Conservation (phyloP, 768 basidiomycete species). For the Rhodotorula kratochvilovae region DNA sequence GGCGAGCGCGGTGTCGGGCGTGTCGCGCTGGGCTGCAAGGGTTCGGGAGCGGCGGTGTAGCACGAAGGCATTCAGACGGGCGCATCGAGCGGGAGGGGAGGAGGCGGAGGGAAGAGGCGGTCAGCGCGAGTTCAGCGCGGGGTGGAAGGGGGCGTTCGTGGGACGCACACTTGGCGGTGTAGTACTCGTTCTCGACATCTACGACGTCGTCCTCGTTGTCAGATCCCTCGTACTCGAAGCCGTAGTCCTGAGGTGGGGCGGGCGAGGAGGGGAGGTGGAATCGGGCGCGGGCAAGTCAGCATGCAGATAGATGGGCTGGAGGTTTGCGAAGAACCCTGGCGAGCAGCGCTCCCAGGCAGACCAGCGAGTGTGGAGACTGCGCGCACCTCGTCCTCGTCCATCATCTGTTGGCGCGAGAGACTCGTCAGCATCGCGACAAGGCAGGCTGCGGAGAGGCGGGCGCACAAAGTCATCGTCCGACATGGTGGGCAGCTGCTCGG, state of each 20-base stretch:
- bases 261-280: neutral
- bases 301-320: rapidly evolving
- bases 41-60: too few relatives aligned
- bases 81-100: slow-evolving; percentile 45
- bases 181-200: slow-evolving; percentile 97
- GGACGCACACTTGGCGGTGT: slow-evolving; percentile 83
- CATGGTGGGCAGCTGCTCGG: slow-evolving; percentile 42
- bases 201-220: slow-evolving; percentile 73
- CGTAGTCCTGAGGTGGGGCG: slow-evolving; percentile 65
- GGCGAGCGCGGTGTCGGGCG: slow-evolving; percentile 82
- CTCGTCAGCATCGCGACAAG: slow-evolving; percentile 32
- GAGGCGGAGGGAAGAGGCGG: neutral
- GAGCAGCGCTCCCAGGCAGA: neutral
- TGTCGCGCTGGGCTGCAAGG: slow-evolving; percentile 53
- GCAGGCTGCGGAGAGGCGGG: neutral
- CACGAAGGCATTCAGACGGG: neutral
- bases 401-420: slow-evolving; percentile 39
- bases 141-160: neutral
- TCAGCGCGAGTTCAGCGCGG: neutral
- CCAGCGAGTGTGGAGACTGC: neutral
- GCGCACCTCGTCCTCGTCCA: slow-evolving; percentile 49
- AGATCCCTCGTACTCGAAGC: slow-evolving; percentile 90
- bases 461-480: slow-evolving; percentile 50
- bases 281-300: neutral
- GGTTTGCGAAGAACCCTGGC: too few relatives aligned